phyloP scores from a whole-genome alignment of 768 basidiomycete species.

The Kwoniella newhampshirensis region DNA sequence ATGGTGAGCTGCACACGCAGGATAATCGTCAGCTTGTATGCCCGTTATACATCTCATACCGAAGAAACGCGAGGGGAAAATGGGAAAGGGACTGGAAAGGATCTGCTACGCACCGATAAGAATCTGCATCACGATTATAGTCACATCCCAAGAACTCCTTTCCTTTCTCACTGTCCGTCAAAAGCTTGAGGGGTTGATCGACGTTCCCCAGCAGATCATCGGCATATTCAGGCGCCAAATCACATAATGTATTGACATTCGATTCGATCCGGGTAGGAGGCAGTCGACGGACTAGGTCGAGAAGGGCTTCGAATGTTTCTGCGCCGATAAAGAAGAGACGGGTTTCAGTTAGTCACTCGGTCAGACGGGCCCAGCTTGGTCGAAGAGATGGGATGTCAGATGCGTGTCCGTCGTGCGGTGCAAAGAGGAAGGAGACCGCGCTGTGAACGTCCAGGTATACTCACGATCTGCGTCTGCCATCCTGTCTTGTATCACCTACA shows the following conservation, averaged over 20 bases:
- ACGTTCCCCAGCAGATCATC: slow-evolving; percentile 93
- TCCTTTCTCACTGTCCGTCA: slow-evolving; percentile 69
- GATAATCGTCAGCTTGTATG: neutral
- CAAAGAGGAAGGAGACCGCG: neutral
- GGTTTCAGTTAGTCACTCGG: neutral
- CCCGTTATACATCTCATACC: neutral
- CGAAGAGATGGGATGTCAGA: too few relatives aligned
- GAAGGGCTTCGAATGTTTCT: slow-evolving; percentile 69
- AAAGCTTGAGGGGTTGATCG: slow-evolving; percentile 85
- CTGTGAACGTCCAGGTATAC: neutral
- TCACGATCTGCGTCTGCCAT: slow-evolving; percentile 31
- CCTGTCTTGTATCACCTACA: neutral
- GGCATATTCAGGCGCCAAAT: slow-evolving; percentile 84
- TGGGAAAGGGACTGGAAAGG: neutral
- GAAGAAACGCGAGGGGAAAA: neutral
- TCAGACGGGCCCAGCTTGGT: neutral
- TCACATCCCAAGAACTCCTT: slow-evolving; percentile 90
- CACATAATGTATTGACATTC: slow-evolving; percentile 77
- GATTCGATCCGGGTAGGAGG: slow-evolving; percentile 85
- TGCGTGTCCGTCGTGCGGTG: neutral
- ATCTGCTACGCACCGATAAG: slow-evolving; percentile 67
- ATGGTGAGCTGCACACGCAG: slow-evolving; percentile 75
- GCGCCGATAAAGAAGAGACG: neutral
- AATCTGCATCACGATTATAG: slow-evolving; percentile 88
- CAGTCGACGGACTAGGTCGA: slow-evolving; percentile 93